These are phyloP conservation scores for Salvia rosmarinus DNA, from an alignment of 257 asterid species.

Conservation along the genomic window DNA sequence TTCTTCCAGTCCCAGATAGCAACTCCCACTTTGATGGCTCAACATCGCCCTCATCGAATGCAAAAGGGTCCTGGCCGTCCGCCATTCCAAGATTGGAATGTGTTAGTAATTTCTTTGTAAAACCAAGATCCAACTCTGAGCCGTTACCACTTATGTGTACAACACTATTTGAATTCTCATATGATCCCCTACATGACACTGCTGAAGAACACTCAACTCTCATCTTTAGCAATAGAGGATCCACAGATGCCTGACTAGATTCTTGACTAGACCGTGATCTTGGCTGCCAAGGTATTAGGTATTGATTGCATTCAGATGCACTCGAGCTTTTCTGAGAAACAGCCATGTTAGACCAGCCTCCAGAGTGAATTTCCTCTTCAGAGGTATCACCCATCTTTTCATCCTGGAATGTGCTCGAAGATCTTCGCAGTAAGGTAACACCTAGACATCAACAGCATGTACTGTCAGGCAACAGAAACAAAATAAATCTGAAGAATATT, in stretches of 20 bases:
- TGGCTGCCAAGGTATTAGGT: constrained; percentile 39
- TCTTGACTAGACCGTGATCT: constrained; percentile 44
- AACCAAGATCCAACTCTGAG: constrained; percentile 37
- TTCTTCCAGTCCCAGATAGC: constrained; percentile 61
- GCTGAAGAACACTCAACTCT: constrained; percentile 58
- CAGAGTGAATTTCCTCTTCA: constrained; percentile 42
- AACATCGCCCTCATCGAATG: constrained; percentile 64
- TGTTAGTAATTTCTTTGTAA: constrained; percentile 38
- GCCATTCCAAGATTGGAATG: constrained; percentile 43
- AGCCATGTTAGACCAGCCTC: constrained; percentile 40
- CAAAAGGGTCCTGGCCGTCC: constrained; percentile 75
- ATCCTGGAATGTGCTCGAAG: constrained; percentile 36
- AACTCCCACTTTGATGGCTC: constrained; percentile 86
- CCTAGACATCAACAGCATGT: constrained; percentile 43
- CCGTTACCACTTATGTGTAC: constrained; percentile 34
- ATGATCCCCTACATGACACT: constrained; percentile 63
- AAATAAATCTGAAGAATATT: constrained; percentile 1
- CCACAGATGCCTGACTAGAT: constrained; percentile 40
- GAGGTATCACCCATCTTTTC: constrained; percentile 41
- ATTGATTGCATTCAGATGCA: constrained; percentile 39
- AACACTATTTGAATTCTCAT: constrained; percentile 36
- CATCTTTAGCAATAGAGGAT: constrained; percentile 56
- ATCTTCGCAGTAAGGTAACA: constrained; percentile 46
- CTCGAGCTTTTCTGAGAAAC: constrained; percentile 47
- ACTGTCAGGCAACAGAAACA: constrained; percentile 9